Conservation (phyloP, 768 basidiomycete species). For the Gymnopilus junonius region DNA sequence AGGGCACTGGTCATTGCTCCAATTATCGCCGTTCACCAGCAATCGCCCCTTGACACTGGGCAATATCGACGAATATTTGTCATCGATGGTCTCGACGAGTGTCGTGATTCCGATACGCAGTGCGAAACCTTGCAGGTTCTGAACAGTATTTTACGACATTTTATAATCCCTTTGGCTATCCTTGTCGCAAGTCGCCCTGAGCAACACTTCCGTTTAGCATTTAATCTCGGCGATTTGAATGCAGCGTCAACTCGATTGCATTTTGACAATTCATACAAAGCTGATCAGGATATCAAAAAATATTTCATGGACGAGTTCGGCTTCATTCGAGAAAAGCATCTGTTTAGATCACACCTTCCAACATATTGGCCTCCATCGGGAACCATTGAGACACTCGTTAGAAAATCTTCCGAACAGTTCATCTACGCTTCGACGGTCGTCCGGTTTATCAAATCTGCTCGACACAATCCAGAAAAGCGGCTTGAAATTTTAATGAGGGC, state of each 20-base stretch:
- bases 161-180: neutral
- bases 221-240: neutral
- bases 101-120: neutral
- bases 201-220: neutral
- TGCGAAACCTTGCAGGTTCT: neutral
- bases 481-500: slow-evolving; percentile 6
- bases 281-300: slow-evolving; percentile 2
- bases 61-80: neutral
- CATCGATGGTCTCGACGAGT: slow-evolving; percentile 8
- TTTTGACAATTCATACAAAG: neutral
- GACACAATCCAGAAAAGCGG: slow-evolving; percentile 7
- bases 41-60: neutral
- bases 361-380: neutral
- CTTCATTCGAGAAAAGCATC: neutral
- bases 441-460: neutral
- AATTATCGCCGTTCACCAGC: neutral
- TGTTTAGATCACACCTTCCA: neutral
- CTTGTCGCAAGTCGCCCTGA: slow-evolving; percentile 13
- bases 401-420: slow-evolving; percentile 11
- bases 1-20: neutral
- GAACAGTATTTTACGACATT: neutral
- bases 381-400: neutral
- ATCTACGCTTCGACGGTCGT: slow-evolving; percentile 7
- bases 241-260: neutral
- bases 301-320: neutral